Evolutionary conservation across 2,329 filamentous ascomycete genomes (phyloP), one percentile per base, ranked within the genome.

Genomic region (Neoarthrinium moseri): DNA sequence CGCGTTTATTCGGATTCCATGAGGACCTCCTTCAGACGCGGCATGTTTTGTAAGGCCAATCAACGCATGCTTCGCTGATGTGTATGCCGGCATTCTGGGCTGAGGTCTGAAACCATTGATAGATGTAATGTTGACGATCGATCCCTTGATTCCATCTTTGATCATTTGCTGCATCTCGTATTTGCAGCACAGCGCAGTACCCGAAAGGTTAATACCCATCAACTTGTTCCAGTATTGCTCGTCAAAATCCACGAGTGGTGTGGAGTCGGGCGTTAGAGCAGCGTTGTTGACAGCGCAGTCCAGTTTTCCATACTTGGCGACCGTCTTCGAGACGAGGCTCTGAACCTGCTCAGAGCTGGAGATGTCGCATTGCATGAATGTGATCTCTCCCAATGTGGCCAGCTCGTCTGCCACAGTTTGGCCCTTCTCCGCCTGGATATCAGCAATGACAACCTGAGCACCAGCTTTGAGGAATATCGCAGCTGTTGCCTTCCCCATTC

Each of bases 201-300:
- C 67, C n/a, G 63, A 67, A 11, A 70, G 49, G 45, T 70, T 74
- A 12, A 67, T 62, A 26, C 63, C 56, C 2, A 68, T 61, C 8
- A 68, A 46, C 30, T 60, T 65, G 43, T 63, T 55, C 56, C 63
- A 74, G 46, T 68, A 53, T 5, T 58, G 55, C 45, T 63, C 66
- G 5, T 62, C 61, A 15, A 67, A 63, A 2, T 63, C 61, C 6
- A 56, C 55, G 20, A 72, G 50, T 5, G 52, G 45, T 18, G 49
- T 51, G 3, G 27, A 49, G n/a, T 56, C 54, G 1, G 59, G 54
- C 10, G 57, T 61, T 10, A 61, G 51, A 2, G 66, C 65, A 1
- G 70, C 53, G 8, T 55, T 70, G 43, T 74, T 73, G 43, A 71
- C 68, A 2, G 72, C 69, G 5, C 69, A 66, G 35, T 75, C 65